Evolutionary conservation across 2,329 filamentous ascomycete species (phyloP).

Genomic region (Trichoderma gracile): DNA sequence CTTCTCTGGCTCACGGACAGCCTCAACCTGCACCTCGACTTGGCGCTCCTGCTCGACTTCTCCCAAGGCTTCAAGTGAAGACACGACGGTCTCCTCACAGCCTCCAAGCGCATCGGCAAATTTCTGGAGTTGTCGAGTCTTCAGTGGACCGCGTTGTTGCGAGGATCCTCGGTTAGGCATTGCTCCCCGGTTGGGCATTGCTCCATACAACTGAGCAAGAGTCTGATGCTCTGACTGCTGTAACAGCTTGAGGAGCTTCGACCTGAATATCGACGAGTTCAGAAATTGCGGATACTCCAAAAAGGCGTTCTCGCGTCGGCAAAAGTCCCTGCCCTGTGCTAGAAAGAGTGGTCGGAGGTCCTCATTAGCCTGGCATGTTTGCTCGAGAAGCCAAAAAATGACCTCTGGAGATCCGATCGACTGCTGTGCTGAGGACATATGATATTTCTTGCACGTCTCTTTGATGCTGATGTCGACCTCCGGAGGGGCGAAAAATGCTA

Average conservation of each 20-base stretch:
- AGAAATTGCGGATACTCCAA: constrained; percentile 47
- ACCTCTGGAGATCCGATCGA: constrained; percentile 28
- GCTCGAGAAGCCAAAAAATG: constrained; percentile 62
- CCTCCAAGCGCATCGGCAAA: background rate
- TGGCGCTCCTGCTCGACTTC: constrained; percentile 63
- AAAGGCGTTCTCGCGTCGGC: constrained; percentile 53
- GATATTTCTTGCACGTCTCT: constrained; percentile 38
- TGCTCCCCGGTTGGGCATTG: constrained; percentile 34
- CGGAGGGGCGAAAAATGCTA: constrained; percentile 57
- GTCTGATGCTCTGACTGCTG: constrained; percentile 57
- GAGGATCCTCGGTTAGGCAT: constrained; percentile 6
- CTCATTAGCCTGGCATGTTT: constrained; percentile 62
- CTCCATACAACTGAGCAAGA: constrained; percentile 58
- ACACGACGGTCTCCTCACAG: background rate
- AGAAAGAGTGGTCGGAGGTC: constrained; percentile 60
- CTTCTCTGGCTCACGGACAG: constrained; percentile 55
- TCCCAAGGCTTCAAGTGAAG: constrained; percentile 51
- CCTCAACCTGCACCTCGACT: constrained; percentile 59
- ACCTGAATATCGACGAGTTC: constrained; percentile 36
- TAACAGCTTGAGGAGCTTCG: constrained; percentile 34
- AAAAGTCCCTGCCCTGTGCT: constrained; percentile 63
- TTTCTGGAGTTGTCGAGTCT: background rate
- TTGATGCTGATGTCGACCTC: constrained; percentile 64
- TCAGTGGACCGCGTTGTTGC: background rate
- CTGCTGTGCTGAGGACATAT: background rate